Evolutionary conservation across 2,329 filamentous ascomycete species (phyloP).

Genomic region (Epichloe sibirici): DNA sequence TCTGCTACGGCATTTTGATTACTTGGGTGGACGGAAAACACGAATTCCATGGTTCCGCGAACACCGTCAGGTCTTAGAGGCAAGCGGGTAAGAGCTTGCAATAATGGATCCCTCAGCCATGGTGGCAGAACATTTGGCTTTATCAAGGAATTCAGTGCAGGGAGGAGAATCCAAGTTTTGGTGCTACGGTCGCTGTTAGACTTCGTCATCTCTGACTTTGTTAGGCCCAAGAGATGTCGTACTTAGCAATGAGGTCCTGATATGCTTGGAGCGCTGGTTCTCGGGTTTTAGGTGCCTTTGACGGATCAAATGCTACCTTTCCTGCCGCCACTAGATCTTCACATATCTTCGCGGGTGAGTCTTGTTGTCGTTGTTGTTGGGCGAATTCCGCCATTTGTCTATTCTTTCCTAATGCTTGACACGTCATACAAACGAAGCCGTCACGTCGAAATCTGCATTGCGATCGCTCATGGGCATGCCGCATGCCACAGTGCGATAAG

Average conservation of each 20-base stretch:
- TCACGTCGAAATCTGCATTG: background rate
- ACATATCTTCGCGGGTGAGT: conserved; percentile 18
- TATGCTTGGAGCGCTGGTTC: conserved; percentile 28
- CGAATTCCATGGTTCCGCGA: conserved; percentile 55
- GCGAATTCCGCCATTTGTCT: conserved; percentile 17
- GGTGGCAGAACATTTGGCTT: conserved; percentile 45
- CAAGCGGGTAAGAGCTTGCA: conserved; percentile 45
- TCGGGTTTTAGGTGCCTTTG: conserved; percentile 19
- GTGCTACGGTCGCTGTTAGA: conserved; percentile 14
- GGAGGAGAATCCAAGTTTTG: conserved; percentile 41
- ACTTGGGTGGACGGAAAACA: conserved; percentile 55
- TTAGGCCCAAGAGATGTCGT: conserved; percentile 9
- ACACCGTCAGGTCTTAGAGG: conserved; percentile 53
- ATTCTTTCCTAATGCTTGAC: background rate
- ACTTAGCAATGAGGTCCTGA: conserved; percentile 37
- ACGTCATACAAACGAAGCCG: background rate
- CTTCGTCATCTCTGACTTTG: background rate
- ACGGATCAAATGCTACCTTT: conserved; percentile 37
- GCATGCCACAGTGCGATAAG: background rate
- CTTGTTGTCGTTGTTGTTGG: conserved; percentile 6
- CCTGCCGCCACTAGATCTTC: conserved; percentile 27
- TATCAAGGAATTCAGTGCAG: conserved; percentile 49
- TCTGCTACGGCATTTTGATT: conserved; percentile 28
- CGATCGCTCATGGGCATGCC: background rate
- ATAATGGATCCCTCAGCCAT: conserved; percentile 47